Base-by-base conservation (phyloP, 805 yeast genomes). In the Jamesozyma spencerorum region DNA sequence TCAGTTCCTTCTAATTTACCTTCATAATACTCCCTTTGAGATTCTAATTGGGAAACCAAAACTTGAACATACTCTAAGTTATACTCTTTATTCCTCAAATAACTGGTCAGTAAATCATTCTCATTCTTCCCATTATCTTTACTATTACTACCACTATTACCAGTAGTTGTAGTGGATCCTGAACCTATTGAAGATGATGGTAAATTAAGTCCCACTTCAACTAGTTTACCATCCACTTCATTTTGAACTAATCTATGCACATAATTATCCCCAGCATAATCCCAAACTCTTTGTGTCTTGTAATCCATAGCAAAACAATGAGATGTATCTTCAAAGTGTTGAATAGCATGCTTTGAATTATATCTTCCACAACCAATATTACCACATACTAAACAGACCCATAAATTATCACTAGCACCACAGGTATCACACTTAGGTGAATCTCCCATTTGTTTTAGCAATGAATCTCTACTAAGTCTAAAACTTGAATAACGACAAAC, bases 221-320 rank as follows among this genome's bases (percentile, higher is more conserved):
- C 95, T 26, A 88, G 62, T 51, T 88, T 88, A 0, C 97, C 97
- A 57, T 87, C 96, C 0, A 81, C 70, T 57, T 84, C 88, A 59
- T 85, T 86, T 45, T 87, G 85, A 3, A 87, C 72, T 33, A 87
- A 63, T 37, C 97, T 62, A 59, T 87, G 97, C 8, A 87, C 96
- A 58, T 87, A 87, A 47, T 77, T 79, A 56, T 87, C 97, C 2
- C 88, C 88, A 0, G 88, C 87, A 57, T 87, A 87, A 58, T 87
- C 96, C 97, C 97, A 87, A 1, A 87, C 95, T 31, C 97, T 68
- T 45, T 87, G 92, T 0, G 94, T 75, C 10, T 69, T 62, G 35
- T 85, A 66, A 54, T 87, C 95, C 95, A 87, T 86, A 0, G 95
- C 83, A 64, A 85, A 87, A 51, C 95, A 84, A 59, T 87, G 97